Percentiles rank a stretch among this genome's conserved stretches.
These are phyloP conservation scores for Agrocybe praecox DNA, from an alignment of 768 basidiomycete genomes.

Conservation along the genomic window DNA sequence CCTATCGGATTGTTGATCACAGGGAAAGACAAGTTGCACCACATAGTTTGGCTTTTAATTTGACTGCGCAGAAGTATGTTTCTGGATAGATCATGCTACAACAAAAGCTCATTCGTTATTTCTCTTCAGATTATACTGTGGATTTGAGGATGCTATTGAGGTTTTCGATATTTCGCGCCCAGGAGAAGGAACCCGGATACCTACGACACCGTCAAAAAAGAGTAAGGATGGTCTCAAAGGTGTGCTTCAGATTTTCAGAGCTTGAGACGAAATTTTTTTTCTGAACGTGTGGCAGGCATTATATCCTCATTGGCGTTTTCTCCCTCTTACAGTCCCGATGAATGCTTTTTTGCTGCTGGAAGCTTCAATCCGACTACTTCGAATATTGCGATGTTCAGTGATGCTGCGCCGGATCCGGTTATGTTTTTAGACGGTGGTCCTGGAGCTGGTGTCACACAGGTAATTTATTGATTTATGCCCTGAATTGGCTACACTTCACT, in stretches of 20 bases:
- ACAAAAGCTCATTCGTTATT: neutral
- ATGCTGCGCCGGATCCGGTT: slow-evolving; percentile 55
- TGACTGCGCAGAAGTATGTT: slow-evolving; percentile 60
- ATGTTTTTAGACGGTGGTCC: slow-evolving; percentile 65
- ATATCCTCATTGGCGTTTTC: slow-evolving; percentile 85
- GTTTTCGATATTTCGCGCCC: slow-evolving; percentile 78
- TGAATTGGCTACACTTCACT: neutral
- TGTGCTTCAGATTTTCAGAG: slow-evolving; percentile 20
- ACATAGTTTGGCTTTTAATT: slow-evolving; percentile 80
- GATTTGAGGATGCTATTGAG: slow-evolving; percentile 85
- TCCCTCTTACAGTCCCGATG: slow-evolving; percentile 49
- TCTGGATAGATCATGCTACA: slow-evolving; percentile 13
- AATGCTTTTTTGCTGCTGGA: slow-evolving; percentile 76
- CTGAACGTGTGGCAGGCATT: slow-evolving; percentile 58
- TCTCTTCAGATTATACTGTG: slow-evolving; percentile 74
- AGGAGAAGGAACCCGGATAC: slow-evolving; percentile 71
- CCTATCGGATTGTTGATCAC: slow-evolving; percentile 91
- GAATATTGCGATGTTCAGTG: slow-evolving; percentile 71
- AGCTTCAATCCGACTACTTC: slow-evolving; percentile 56
- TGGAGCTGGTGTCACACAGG: slow-evolving; percentile 56
- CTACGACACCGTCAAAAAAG: slow-evolving; percentile 73
- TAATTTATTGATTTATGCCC: slow-evolving; percentile 19
- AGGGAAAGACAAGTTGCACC: slow-evolving; percentile 91
- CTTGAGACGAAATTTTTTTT: neutral
- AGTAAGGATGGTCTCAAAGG: slow-evolving; percentile 90